Percentiles rank a stretch among this genome's conserved stretches.
Evolutionary conservation across 163 green algal species (phyloP).

Genomic region (Volvox carteri): DNA sequence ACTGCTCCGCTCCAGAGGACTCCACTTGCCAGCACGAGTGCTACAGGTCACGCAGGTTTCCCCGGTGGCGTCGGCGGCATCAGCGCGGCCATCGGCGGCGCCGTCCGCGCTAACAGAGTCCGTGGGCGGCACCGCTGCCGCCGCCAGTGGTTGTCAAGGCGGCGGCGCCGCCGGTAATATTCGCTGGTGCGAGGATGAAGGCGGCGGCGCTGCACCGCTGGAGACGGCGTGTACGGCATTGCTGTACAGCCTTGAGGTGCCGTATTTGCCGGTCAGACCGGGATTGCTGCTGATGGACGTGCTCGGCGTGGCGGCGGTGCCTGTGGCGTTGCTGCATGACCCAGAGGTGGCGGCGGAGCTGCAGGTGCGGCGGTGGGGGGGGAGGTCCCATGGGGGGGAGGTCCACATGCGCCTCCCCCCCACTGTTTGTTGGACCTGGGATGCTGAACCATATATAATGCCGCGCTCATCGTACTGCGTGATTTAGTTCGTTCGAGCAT

Average conservation of each 20-base stretch:
- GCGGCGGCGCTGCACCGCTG: neutral
- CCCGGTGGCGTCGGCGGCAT: neutral
- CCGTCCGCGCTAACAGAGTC: neutral
- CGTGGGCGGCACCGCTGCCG: too few relatives aligned
- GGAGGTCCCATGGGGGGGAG: too few relatives aligned
- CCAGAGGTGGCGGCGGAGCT: slow-evolving; percentile 7
- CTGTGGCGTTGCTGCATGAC: slow-evolving; percentile 8
- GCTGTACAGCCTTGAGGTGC: slow-evolving; percentile 26
- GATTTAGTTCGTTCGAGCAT: too few relatives aligned
- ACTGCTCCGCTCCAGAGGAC: slow-evolving; percentile 21
- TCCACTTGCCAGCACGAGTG: slow-evolving; percentile 1
- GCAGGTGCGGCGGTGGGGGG: slow-evolving; percentile 7
- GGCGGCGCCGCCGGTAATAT: too few relatives aligned
- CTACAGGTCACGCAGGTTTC: neutral
- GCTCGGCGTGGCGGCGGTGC: neutral
- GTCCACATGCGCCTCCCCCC: too few relatives aligned
- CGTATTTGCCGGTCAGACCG: slow-evolving; percentile 18
- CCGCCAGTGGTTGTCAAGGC: too few relatives aligned
- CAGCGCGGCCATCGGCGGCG: neutral
- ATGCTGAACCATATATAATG: neutral
- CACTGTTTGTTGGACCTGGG: too few relatives aligned
- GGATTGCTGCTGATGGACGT: slow-evolving; percentile 41
- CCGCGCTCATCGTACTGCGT: too few relatives aligned
- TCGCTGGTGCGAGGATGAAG: too few relatives aligned
- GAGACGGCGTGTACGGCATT: neutral